Evolutionary conservation across 495 filamentous ascomycete species (phyloP), one percentile per base, ranked within the genome.

Genomic region (Penicillium taxi): DNA sequence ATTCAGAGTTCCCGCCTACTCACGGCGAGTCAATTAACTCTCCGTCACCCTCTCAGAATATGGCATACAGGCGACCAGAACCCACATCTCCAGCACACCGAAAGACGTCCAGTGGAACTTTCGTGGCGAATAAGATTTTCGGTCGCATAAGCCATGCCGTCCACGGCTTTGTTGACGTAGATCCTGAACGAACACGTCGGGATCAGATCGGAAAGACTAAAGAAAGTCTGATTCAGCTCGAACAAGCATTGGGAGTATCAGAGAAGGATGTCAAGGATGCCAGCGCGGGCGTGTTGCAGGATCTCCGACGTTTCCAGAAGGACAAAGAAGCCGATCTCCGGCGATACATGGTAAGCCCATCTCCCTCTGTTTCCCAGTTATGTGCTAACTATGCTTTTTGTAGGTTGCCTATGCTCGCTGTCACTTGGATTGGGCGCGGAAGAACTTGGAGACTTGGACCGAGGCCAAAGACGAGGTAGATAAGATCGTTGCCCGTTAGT

Each of bases 341-440:
- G 48, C 73, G 84, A 27, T 94, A 96, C 56, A 96, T 98, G 90
- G 90, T 94, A 74, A 58, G 82, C 66, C 42, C 13, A 18, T 4
- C 21, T 22, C 32, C 15, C 18, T 17, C 12, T 39, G 6, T 37
- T 32, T 35, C 32, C 35, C 36, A 22, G 15, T 32, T 30, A 16
- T 9, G 14, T 5, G 22, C 30, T 47, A 36, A 37, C 41, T 43
- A 37, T 20, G 26, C 26, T 20, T 50, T n/a, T 5, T 5, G 21
- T 39, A 96, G 90, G 74, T 95, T 45, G 84, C 87, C 29, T 98
- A 94, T 54, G 91, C 91, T 8, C 82, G 79, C 52, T 89, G 82
- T 56, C 91, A 98, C 56, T 81, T 98, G 39, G 87, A 96, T 58
- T 98, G 91, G 91, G 93, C 91, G n/a, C 87, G 81, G 58, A 91